These are phyloP conservation scores for Bolboschoenoplectus hybrid DNA, from an alignment of 202 grass and related monocot species.

Conservation along the genomic window DNA sequence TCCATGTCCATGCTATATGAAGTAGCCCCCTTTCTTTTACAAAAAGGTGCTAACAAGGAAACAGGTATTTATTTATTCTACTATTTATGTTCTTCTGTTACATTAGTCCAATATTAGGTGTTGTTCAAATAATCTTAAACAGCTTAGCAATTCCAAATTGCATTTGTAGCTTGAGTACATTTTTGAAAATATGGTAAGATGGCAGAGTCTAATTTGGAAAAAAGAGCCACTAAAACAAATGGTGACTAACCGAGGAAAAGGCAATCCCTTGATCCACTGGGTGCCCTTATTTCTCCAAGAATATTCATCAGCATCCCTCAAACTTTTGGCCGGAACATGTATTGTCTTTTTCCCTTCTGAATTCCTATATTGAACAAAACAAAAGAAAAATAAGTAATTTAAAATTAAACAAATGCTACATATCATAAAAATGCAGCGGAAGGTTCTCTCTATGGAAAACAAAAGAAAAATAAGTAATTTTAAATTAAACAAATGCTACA, in stretches of 20 bases:
- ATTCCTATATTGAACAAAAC: constrained; percentile 1
- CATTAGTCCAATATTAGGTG: neutral
- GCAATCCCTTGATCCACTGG: constrained; percentile 28
- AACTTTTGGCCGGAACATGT: neutral
- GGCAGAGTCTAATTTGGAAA: neutral
- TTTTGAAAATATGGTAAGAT: constrained; percentile 3
- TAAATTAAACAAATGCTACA: neutral
- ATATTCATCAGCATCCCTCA: constrained; percentile 32
- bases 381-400: neutral
- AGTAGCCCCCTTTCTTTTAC: neutral
- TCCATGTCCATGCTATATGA: neutral
- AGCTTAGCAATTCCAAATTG: neutral
- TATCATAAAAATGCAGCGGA: neutral
- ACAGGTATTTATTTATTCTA: neutral
- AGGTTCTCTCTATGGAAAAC: neutral
- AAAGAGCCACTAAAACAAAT: neutral
- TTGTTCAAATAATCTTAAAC: neutral
- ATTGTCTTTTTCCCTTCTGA: constrained; percentile 16
- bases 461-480: neutral
- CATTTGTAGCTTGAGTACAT: neutral
- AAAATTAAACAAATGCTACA: neutral
- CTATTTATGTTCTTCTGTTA: neutral
- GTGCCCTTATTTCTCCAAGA: constrained; percentile 37
- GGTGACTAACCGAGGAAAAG: constrained; percentile 12
- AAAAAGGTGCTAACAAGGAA: neutral